These are phyloP conservation scores for Alternaria ethzedia DNA, from an alignment of 2,329 filamentous ascomycete genomes.

Conservation along the genomic window DNA sequence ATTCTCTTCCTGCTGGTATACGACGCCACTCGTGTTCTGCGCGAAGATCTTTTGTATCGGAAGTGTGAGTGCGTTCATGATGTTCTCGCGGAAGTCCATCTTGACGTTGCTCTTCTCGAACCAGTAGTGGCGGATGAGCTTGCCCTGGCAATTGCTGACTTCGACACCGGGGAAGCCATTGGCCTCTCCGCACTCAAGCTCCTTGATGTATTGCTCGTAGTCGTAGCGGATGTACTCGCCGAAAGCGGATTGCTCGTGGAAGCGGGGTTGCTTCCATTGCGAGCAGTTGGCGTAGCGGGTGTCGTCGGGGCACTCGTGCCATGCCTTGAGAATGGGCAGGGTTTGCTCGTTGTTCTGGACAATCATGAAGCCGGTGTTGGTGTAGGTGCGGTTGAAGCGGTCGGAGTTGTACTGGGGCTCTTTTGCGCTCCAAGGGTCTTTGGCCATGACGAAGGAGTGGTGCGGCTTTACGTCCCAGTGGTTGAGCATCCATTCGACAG, in stretches of 20 bases:
- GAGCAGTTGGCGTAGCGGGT: conserved; percentile 46
- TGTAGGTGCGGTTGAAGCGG: conserved; percentile 51
- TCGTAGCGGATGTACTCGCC: conserved; percentile 50
- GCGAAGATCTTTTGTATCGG: conserved; percentile 45
- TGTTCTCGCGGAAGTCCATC: conserved; percentile 42
- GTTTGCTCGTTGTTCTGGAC: conserved; percentile 59
- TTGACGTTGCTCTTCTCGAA: conserved; percentile 46
- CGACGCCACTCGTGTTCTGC: conserved; percentile 35
- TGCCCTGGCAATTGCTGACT: conserved; percentile 45
- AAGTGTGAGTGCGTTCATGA: conserved; percentile 47
- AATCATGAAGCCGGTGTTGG: conserved; percentile 62
- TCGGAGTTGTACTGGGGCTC: conserved; percentile 51
- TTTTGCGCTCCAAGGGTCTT: conserved; percentile 50
- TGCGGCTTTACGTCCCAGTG: conserved; percentile 55
- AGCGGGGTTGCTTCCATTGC: conserved; percentile 46
- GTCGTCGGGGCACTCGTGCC: conserved; percentile 52
- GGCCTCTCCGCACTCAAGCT: conserved; percentile 47
- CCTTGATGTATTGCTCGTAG: conserved; percentile 46
- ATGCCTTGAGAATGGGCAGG: conserved; percentile 58
- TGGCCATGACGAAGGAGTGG: conserved; percentile 55
- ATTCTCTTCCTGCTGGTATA: conserved; percentile 39
- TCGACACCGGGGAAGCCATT: conserved; percentile 48
- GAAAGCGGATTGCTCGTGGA: conserved; percentile 50
- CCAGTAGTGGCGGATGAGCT: conserved; percentile 48
- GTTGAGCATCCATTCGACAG: conserved; percentile 59